phyloP scores from a whole-genome alignment of 2,329 filamentous ascomycete genomes.

The Paecilomyces sp. region DNA sequence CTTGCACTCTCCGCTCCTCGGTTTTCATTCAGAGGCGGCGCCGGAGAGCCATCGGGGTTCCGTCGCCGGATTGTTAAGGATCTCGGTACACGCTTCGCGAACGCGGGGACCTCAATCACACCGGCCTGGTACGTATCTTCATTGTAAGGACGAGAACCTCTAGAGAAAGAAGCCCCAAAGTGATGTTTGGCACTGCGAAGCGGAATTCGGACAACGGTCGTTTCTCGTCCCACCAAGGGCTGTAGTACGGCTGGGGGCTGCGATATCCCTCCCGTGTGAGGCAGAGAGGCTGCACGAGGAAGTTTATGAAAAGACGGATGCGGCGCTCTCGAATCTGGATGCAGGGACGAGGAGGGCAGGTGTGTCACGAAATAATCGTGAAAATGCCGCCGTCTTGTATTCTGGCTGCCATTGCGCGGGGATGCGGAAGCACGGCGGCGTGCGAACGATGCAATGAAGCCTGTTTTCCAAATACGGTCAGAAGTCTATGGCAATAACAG shows the following conservation, averaged over 20 bases:
- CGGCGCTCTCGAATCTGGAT: conserved; percentile 68
- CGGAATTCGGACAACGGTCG: conserved; percentile 92
- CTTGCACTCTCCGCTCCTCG: conserved; percentile 64
- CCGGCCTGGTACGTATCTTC: conserved; percentile 93
- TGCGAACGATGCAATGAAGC: conserved; percentile 26
- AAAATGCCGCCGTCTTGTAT: conserved; percentile 50
- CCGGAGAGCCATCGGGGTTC: conserved; percentile 18
- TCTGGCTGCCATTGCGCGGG: conserved; percentile 6
- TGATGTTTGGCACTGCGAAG: conserved; percentile 92
- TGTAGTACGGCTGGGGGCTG: conserved; percentile 53
- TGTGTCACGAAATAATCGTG: conserved; percentile 98
- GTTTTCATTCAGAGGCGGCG: conserved; percentile 47
- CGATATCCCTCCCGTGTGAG: conserved; percentile 52
- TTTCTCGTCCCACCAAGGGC: conserved; percentile 61
- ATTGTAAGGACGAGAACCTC: conserved; percentile 81
- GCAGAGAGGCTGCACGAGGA: conserved; percentile 74
- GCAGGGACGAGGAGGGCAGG: conserved; percentile 83
- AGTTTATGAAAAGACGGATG: conserved; percentile 72
- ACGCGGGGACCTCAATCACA: conserved; percentile 86
- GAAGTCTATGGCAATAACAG: neutral
- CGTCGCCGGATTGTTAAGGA: conserved; percentile 42
- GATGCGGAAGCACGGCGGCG: conserved; percentile 17
- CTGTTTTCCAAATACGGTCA: conserved; percentile 17
- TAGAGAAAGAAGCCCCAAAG: conserved; percentile 71
- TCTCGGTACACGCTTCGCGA: conserved; percentile 74